Evolutionary conservation across 2,329 filamentous ascomycete genomes (phyloP).

Genomic region (Lasiodiplodia citricola): DNA sequence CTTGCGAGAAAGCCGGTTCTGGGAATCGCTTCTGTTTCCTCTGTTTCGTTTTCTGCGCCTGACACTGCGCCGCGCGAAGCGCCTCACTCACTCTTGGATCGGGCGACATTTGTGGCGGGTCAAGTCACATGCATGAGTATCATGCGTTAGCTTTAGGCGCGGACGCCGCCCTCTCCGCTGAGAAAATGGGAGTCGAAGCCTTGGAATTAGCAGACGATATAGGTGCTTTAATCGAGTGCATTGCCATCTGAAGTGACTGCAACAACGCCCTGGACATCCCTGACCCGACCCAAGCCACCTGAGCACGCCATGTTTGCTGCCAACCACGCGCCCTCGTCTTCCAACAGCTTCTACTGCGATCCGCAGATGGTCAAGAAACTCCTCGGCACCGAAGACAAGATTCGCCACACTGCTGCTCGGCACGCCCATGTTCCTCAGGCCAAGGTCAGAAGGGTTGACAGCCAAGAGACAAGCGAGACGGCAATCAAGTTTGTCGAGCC

Average conservation of each 20-base stretch:
- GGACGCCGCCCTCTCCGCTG: neutral
- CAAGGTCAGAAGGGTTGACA: neutral
- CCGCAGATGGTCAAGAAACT: constrained; percentile 7
- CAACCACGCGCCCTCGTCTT: constrained; percentile 1
- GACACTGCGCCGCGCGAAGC: neutral
- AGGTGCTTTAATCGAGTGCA: neutral
- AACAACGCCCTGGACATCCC: neutral
- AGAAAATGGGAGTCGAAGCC: neutral
- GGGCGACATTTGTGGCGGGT: neutral
- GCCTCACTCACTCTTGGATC: neutral
- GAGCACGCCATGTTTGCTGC: constrained; percentile 12
- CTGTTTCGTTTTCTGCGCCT: neutral
- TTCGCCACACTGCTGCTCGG: neutral
- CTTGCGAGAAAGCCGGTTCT: too few species aligned
- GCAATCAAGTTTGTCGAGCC: constrained; percentile 72
- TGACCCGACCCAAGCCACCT: neutral
- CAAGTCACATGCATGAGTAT: neutral
- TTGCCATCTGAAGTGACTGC: neutral
- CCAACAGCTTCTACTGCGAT: constrained; percentile 6
- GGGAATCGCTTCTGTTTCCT: neutral
- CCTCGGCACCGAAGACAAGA: neutral
- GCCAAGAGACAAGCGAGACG: neutral
- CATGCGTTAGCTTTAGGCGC: constrained; percentile 9
- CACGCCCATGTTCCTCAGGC: neutral
- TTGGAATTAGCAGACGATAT: neutral